Conservation (phyloP, 345 rosid species). For the Conringia planisiliqua region DNA sequence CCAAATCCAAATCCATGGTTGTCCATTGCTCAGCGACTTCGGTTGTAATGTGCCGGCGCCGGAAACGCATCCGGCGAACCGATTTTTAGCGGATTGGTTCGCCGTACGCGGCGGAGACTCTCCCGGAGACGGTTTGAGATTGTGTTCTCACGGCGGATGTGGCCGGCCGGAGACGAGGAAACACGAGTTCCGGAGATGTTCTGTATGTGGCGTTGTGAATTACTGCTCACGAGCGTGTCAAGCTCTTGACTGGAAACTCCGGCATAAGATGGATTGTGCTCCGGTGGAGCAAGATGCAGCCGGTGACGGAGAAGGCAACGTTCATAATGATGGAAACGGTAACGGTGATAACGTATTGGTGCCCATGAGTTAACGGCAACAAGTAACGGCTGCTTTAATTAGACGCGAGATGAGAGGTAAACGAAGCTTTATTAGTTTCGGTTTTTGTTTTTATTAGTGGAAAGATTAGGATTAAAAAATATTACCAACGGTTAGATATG, state of each 20-base stretch:
- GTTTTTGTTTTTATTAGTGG: not conserved
- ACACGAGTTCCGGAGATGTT: conserved; percentile 91
- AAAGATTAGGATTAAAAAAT: not conserved
- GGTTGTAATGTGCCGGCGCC: conserved; percentile 99
- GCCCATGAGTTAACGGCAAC: conserved; percentile 34
- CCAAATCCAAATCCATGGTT: conserved; percentile 42
- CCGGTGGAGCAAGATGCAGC: conserved; percentile 65
- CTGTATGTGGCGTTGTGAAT: conserved; percentile 89
- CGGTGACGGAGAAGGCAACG: conserved; percentile 47
- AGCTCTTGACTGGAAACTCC: conserved; percentile 92
- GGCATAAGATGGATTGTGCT: conserved; percentile 75
- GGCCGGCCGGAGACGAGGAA: conserved; percentile 91
- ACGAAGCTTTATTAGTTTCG: conserved; percentile 10
- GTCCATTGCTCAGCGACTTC: conserved; percentile 84
- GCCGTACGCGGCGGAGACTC: conserved; percentile 36
- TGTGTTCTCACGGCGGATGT: conserved; percentile 82
- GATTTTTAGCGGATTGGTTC: conserved; percentile 81
- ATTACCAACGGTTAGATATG: not conserved
- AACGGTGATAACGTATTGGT: conserved; percentile 32
- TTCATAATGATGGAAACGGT: conserved; percentile 39
- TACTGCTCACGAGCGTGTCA: conserved; percentile 98
- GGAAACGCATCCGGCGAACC: conserved; percentile 72
- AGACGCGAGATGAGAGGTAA: conserved; percentile 12
- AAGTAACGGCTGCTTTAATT: conserved; percentile 19
- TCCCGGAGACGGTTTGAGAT: conserved; percentile 54